Percentiles rank a stretch among this genome's conserved stretches.
phyloP scores from a whole-genome alignment of 1,139 yeast species.

The Hyphopichia wangnamkhiaoensis region DNA sequence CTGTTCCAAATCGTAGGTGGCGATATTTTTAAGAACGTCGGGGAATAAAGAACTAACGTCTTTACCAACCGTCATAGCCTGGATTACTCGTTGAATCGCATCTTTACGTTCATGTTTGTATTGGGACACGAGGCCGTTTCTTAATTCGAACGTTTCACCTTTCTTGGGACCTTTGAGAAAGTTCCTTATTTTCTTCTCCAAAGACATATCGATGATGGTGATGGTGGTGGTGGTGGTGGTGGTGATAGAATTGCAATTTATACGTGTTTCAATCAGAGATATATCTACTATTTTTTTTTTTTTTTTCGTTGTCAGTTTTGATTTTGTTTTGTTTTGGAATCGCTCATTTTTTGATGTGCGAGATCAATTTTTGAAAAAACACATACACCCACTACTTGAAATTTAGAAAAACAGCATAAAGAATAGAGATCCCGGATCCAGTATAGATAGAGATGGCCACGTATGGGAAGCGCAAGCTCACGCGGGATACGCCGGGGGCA shows the following conservation, averaged over 20 bases:
- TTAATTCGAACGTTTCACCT: slow-evolving; percentile 87
- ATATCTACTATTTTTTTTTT: not conserved
- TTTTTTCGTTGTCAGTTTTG: slow-evolving; percentile 1
- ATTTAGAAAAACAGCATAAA: too few relatives aligned
- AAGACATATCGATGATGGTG: slow-evolving; percentile 26
- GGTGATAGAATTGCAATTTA: not conserved
- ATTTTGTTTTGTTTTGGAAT: not conserved
- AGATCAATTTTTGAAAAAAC: too few relatives aligned
- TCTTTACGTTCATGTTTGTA: slow-evolving; percentile 93
- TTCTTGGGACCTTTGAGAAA: slow-evolving; percentile 49
- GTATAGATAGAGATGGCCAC: slow-evolving; percentile 5
- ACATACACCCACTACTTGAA: too few relatives aligned
- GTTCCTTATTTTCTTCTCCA: slow-evolving; percentile 45
- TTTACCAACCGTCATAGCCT: slow-evolving; percentile 99
- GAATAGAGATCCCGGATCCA: too few relatives aligned
- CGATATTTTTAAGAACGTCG: slow-evolving; percentile 92
- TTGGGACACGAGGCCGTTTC: slow-evolving; percentile 89
- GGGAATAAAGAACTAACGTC: slow-evolving; percentile 95
- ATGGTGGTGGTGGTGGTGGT: not conserved
- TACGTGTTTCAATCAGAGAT: not conserved
- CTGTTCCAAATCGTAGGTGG: slow-evolving; percentile 95
- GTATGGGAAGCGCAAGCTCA: slow-evolving; percentile 7
- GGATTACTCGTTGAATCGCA: slow-evolving; percentile 94
- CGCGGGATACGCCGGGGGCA: not conserved
- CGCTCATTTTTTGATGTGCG: slow-evolving; percentile 1